These are phyloP conservation scores for Tetragonia tetragonoides DNA, from an alignment of 148 eudicot species.

Conservation along the genomic window DNA sequence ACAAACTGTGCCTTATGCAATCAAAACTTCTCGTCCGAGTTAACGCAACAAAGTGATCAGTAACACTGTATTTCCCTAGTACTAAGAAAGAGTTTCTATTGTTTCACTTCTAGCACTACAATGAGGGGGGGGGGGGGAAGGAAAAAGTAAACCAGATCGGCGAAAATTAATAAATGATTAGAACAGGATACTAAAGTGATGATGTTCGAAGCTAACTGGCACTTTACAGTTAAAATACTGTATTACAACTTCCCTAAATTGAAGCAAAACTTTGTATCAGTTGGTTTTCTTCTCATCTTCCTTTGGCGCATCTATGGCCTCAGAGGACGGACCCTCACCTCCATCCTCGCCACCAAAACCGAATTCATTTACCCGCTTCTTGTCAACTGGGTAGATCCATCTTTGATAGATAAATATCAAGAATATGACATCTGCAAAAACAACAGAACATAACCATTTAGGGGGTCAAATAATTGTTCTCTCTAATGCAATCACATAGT, in stretches of 20 bases:
- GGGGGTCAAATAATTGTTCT: not conserved
- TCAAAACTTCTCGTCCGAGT: not conserved
- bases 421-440: slow-evolving; percentile 79
- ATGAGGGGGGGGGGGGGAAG: not conserved
- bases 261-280: slow-evolving; percentile 35
- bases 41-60: not conserved
- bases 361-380: slow-evolving; percentile 87
- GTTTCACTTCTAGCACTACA: slow-evolving; percentile 3
- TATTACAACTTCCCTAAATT: slow-evolving; percentile 23
- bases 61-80: not conserved
- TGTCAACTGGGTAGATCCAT: slow-evolving; percentile 93
- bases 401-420: slow-evolving; percentile 87
- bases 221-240: slow-evolving; percentile 31
- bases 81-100: not conserved
- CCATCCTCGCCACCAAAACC: slow-evolving; percentile 91
- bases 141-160: not conserved
- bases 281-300: slow-evolving; percentile 91
- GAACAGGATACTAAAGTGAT: slow-evolving; percentile 7
- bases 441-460: not conserved
- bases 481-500: not conserved
- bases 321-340: slow-evolving; percentile 47
- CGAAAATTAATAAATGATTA: not conserved
- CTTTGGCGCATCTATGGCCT: slow-evolving; percentile 30
- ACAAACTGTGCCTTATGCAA: slow-evolving; percentile 3
- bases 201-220: slow-evolving; percentile 22